Base-by-base conservation (phyloP, 208 protist genomes). In the Crithidia bombi region DNA sequence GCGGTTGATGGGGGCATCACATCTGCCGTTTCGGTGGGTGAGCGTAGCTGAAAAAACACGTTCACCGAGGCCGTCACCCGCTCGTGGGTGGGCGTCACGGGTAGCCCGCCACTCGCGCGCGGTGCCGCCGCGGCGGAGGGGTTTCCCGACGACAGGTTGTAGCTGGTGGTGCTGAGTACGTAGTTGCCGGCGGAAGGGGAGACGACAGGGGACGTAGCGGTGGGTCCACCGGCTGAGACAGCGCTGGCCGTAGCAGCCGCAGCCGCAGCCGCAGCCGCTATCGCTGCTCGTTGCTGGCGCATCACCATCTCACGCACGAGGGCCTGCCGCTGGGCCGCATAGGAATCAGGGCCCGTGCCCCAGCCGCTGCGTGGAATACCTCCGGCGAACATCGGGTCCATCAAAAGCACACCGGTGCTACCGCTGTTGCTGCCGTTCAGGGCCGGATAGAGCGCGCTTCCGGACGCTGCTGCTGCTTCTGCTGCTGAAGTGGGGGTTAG, bases 291-390 rank as follows among this genome's bases (percentile, higher is more conserved):
- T 44, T 75, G 58, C 17, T 68, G 56, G 6, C 61, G 69, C 10
- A 32, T 1, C 5, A 67, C 9, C 59, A 75, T 62, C 30, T 57
- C 59, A 7, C 50, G 69, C 11, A 75, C 61, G 26, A 75, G 44
- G 14, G 69, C 52, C 38, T 75, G 69, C 17, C 69, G 69, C 30
- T 75, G 69, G 5, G 61, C 58, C 25, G 51, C 49, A 52, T 68
- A 75, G 4, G 52, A 67, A 21, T 62, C 43, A 23, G 50, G 69
- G 1, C 61, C 69, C 9, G 61, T 68, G 23, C 69, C 61, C 61
- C 59, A 67, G 14, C 62, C 59, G 14, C 47, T n/a, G 25, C 23
- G n/a, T 44, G 50, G 19, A 14, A 38, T 17, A 6, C 15, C 47
- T 10, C 49, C 30, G 0, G 36, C 5, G 32, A 36, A 10, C 41